A percentile compares a stretch with the other conserved stretches of the same genome.
Evolutionary conservation across 1,284 basidiomycete species (phyloP).

Genomic region (Sporisorium exsertum): DNA sequence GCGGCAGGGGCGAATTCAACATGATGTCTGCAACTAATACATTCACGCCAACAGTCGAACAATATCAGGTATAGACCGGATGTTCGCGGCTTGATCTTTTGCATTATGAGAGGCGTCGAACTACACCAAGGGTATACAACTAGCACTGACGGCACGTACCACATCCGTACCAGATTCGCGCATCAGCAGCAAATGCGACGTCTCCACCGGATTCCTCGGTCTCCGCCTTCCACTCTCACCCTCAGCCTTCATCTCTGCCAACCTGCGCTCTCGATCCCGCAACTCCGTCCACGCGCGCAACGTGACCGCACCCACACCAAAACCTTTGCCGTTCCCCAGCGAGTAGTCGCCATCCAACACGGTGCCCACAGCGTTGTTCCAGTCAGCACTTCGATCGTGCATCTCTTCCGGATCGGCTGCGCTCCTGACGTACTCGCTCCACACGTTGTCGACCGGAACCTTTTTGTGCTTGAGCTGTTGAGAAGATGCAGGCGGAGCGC

Average conservation of each 20-base stretch:
- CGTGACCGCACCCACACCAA: constrained; percentile 39
- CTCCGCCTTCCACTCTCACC: constrained; percentile 20
- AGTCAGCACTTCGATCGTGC: constrained; percentile 32
- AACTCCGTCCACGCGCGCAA: constrained; percentile 33
- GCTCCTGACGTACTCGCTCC: constrained; percentile 14
- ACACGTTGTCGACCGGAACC: constrained; percentile 2
- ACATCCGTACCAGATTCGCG: constrained; percentile 38
- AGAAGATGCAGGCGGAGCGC: constrained; percentile 18
- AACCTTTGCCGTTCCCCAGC: constrained; percentile 48
- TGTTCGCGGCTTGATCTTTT: neutral
- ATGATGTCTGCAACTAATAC: neutral
- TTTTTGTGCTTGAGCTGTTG: constrained; percentile 2
- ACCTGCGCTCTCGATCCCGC: constrained; percentile 22
- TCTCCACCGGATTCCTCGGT: constrained; percentile 35
- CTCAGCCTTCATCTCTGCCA: constrained; percentile 6
- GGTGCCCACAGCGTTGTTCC: constrained; percentile 48
- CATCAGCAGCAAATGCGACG: constrained; percentile 35
- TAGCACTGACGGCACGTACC: constrained; percentile 36
- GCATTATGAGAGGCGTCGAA: neutral
- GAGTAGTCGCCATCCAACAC: constrained; percentile 60
- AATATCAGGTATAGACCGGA: neutral
- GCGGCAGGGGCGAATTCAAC: neutral
- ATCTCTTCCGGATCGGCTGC: constrained; percentile 33
- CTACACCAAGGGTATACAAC: constrained; percentile 21
- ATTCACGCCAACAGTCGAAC: neutral